phyloP scores from a whole-genome alignment of 1,139 yeast species.

The Kodamaea fungicola region DNA sequence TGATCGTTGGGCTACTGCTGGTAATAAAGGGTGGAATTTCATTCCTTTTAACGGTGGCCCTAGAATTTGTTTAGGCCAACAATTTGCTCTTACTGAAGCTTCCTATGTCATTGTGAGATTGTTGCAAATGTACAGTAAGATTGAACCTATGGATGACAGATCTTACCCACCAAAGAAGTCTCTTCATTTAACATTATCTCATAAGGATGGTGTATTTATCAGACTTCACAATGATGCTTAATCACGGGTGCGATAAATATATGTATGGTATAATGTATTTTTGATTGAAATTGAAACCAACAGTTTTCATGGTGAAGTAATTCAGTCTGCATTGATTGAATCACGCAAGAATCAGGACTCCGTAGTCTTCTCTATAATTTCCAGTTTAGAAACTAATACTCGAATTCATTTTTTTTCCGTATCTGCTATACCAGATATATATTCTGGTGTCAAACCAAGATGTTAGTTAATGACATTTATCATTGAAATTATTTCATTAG shows the following conservation, averaged over 20 bases:
- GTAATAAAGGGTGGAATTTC: slow-evolving; percentile 38
- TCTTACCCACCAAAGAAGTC: slow-evolving; percentile 32
- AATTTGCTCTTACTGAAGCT: slow-evolving; percentile 44
- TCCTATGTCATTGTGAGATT: slow-evolving; percentile 27
- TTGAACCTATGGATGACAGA: slow-evolving; percentile 23
- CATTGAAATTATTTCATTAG: too few species aligned
- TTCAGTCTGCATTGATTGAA: too few species aligned
- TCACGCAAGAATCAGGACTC: too few species aligned
- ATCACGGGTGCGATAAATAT: neutral
- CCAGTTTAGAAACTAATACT: too few species aligned
- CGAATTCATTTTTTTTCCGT: too few species aligned
- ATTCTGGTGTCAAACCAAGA: too few species aligned
- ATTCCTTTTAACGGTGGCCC: slow-evolving; percentile 45
- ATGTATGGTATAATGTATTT: neutral
- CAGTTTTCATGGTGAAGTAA: neutral
- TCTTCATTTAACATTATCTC: slow-evolving; percentile 33
- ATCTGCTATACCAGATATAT: too few species aligned
- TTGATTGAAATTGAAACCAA: neutral
- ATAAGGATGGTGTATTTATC: slow-evolving; percentile 24
- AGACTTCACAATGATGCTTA: neutral
- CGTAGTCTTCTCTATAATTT: too few species aligned
- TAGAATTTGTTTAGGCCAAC: slow-evolving; percentile 42
- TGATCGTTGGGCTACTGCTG: slow-evolving; percentile 18
- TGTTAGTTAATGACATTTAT: too few species aligned
- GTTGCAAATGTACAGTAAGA: slow-evolving; percentile 29